Base-by-base conservation (phyloP, 2,329 filamentous ascomycete genomes). In the Orbilia ellipsospora region DNA sequence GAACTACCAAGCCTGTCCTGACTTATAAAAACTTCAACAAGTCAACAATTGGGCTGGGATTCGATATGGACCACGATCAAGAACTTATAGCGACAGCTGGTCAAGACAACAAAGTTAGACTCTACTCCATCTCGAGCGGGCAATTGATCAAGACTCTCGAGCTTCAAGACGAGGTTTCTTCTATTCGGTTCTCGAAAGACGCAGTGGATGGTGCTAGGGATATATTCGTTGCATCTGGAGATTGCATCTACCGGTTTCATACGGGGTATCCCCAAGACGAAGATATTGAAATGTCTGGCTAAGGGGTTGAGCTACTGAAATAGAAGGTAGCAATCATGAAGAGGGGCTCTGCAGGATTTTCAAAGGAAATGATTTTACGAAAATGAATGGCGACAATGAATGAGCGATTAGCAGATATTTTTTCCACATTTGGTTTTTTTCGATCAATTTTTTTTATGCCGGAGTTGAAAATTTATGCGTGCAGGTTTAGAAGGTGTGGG, bases 11-110 rank as follows among this genome's bases (percentile, higher is more conserved):
- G 16, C 70, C 70, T 7, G 63, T 74, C 1, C 23, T 74, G 13
- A 68, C 57, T 1, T 74, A 74, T 36, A 68, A 64, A 42, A 74
- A 57, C 23, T 59, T 61, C 63, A 74, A 74, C 31, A 74, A 74
- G 13, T 56, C 51, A 28, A 68, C 70, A 2, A 62, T 74, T 5
- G 65, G 65, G 7, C 20, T 74, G 20, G 70, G 70, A 16, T 74
- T 74, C 16, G 70, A 74, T 16, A 36, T 74, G 42, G 70, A 74
- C 12, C 62, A 74, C 16, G 31, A 50, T 5, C 63, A 74, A 23
- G 70, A 74, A 16, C 15, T 74, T 7, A 48, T 74, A 8, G 70
- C 70, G 6, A 42, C 68, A 26, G 63, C 70, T 0, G 70, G 70
- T 20, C 63, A 74, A 23, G 70, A 74, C 59, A 57, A 68, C 51